A percentile compares a stretch with the other conserved stretches of the same genome.
Evolutionary conservation across 179 eudicot species (phyloP).

Genomic region (Silene coronaria): DNA sequence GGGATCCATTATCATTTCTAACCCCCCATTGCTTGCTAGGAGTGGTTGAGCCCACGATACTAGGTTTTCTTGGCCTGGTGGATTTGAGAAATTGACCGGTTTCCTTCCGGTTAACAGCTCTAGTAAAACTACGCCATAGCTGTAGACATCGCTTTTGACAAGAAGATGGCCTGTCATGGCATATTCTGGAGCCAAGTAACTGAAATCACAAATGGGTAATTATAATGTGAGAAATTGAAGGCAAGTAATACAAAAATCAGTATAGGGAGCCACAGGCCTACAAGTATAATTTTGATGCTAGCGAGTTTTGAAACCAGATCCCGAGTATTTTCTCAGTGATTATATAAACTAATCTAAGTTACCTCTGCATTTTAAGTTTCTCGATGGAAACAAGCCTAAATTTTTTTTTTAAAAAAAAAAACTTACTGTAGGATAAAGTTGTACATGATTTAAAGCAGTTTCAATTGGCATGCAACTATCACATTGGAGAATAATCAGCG

Average conservation of each 20-base stretch:
- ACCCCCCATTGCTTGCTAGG: slow-evolving; percentile 59
- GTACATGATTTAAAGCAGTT: no score
- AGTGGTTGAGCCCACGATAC: slow-evolving; percentile 94
- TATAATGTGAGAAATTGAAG: neutral
- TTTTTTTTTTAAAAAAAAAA: no score
- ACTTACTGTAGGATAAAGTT: no score
- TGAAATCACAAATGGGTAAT: slow-evolving; percentile 24
- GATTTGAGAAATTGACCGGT: slow-evolving; percentile 84
- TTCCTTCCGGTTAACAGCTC: slow-evolving; percentile 94
- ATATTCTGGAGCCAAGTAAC: slow-evolving; percentile 94
- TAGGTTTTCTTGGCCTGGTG: slow-evolving; percentile 90
- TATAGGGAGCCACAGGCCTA: no score
- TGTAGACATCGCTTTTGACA: slow-evolving; percentile 93
- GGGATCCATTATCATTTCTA: slow-evolving; percentile 57
- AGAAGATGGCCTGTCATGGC: slow-evolving; percentile 99
- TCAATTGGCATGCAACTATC: no score
- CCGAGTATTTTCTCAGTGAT: no score
- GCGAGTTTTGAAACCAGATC: no score
- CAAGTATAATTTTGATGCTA: neutral
- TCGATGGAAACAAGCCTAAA: no score
- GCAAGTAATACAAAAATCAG: neutral
- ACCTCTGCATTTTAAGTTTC: no score
- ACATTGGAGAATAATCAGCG: no score
- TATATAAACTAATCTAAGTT: no score
- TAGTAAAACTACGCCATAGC: slow-evolving; percentile 95